Base-by-base conservation (phyloP, 176 grass and related monocot species). In the Pontederia paniculata region DNA sequence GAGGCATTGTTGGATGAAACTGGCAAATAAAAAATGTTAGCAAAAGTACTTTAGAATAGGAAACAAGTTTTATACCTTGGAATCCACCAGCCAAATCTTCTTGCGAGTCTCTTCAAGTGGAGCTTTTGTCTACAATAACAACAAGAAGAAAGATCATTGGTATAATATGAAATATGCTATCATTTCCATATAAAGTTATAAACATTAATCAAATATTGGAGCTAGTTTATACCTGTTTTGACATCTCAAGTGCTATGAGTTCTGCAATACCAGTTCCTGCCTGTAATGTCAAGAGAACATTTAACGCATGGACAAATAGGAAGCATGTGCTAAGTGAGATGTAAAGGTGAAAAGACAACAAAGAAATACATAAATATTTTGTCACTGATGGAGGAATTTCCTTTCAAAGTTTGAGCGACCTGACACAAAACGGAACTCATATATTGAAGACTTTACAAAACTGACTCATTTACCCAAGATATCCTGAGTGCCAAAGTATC, bases 41-140 rank as follows among this genome's bases (percentile, higher is more conserved):
- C 28, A 5, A 37, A 37, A 23, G 9, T 13, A 11, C 1, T 15
- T 57, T 49, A 28, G 17, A 16, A 46, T 2, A 65, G 48, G 54
- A 6, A 37, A 31, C 50, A 58, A 66, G 86, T 51, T 51, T 28
- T 67, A 9, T 53, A 67, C 91, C 91, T 87, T 97, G 60, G 91
- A 97, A 84, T 97, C 91, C 21, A 97, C 91, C 78, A 90, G 79
- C 86, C 86, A 97, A 12, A 97, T 82, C 71, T 90, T 87, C 77
- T 97, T 90, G 53, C 91, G 77, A 12, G 73, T 78, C 54, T 97
- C 80, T 58, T 97, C 80, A 52, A 90, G 48, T 68, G 86, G 80
- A 57, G 74, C 69, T 57, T 84, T 77, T 42, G 82, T 97, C 91
- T 97, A 77, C 59, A 77, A 45, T 44, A 1, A 17, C 1, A 73